phyloP scores from a whole-genome alignment of 768 basidiomycete genomes.

The Flagelloscypha sp. region DNA sequence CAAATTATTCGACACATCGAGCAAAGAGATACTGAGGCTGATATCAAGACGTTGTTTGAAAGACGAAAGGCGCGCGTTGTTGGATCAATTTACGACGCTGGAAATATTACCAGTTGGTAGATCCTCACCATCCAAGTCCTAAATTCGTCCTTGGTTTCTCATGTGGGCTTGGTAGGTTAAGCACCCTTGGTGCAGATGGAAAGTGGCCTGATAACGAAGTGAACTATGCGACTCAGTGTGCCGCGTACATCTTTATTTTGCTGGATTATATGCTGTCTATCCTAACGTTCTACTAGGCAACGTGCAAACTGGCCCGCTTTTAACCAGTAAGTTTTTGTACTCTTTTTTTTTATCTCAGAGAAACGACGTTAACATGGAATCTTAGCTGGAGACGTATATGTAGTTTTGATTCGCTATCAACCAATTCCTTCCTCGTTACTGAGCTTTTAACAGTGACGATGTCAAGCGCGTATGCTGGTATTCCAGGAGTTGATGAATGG shows the following conservation, averaged over 20 bases:
- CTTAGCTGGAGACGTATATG: no score
- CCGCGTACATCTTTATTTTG: no score
- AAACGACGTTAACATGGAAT: no score
- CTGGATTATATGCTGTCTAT: no score
- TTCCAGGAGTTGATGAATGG: constrained; percentile 31
- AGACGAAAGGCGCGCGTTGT: constrained; percentile 37
- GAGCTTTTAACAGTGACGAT: neutral
- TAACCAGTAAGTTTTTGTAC: no score
- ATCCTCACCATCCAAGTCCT: no score
- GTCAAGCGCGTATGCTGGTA: constrained; percentile 1
- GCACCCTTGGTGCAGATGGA: constrained; percentile 32
- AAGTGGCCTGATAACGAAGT: constrained; percentile 27
- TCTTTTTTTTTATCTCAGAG: no score
- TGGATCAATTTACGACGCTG: constrained; percentile 24
- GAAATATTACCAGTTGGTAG: constrained; percentile 32
- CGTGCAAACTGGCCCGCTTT: constrained; percentile 40
- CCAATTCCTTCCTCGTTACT: no score
- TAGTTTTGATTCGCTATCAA: constrained; percentile 25
- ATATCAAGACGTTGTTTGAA: constrained; percentile 25
- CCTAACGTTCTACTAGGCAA: no score
- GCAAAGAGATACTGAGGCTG: no score
- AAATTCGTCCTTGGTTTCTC: no score
- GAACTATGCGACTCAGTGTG: constrained; percentile 31
- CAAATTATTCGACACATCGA: no score
- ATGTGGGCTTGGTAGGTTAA: constrained; percentile 27